Evolutionary conservation across 1,284 basidiomycete genomes (phyloP).

Genomic region (Earliella scabrosa): DNA sequence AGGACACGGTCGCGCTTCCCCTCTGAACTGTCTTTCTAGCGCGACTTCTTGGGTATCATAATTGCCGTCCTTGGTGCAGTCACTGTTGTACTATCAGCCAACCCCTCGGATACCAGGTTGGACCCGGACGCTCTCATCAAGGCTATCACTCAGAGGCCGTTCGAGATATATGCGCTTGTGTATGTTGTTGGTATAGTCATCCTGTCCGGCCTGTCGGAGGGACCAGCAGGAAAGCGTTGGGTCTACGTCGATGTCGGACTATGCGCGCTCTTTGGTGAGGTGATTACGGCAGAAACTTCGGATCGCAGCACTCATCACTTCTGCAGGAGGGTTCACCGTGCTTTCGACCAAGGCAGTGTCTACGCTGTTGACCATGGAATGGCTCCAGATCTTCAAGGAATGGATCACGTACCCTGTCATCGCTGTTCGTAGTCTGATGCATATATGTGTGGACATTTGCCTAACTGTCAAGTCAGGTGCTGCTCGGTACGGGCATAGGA

Average conservation of each 20-base stretch:
- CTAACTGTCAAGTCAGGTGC: no score
- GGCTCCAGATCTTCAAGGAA: constrained; percentile 73
- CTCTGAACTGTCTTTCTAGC: constrained; percentile 37
- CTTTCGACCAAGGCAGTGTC: constrained; percentile 93
- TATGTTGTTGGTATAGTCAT: constrained; percentile 61
- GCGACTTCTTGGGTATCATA: constrained; percentile 87
- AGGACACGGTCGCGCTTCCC: constrained; percentile 6
- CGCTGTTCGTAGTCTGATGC: constrained; percentile 45
- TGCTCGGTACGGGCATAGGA: constrained; percentile 81
- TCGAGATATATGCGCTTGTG: constrained; percentile 73
- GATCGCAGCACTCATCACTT: constrained; percentile 2
- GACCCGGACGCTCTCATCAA: constrained; percentile 70
- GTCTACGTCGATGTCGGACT: constrained; percentile 89
- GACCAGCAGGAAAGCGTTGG: constrained; percentile 61
- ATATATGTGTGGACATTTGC: no score
- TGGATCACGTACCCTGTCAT: constrained; percentile 83
- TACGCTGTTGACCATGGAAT: constrained; percentile 79
- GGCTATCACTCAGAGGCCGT: constrained; percentile 74
- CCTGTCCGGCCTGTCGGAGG: constrained; percentile 66
- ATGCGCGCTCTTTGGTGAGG: constrained; percentile 83
- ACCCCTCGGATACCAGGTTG: constrained; percentile 71
- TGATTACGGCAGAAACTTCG: no score
- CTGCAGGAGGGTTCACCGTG: constrained; percentile 89
- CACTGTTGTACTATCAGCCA: constrained; percentile 87
- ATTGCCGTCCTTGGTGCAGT: constrained; percentile 86